Evolutionary conservation across 164 flowering plant genomes (phyloP).

Genomic region (Liquidambar formosana): DNA sequence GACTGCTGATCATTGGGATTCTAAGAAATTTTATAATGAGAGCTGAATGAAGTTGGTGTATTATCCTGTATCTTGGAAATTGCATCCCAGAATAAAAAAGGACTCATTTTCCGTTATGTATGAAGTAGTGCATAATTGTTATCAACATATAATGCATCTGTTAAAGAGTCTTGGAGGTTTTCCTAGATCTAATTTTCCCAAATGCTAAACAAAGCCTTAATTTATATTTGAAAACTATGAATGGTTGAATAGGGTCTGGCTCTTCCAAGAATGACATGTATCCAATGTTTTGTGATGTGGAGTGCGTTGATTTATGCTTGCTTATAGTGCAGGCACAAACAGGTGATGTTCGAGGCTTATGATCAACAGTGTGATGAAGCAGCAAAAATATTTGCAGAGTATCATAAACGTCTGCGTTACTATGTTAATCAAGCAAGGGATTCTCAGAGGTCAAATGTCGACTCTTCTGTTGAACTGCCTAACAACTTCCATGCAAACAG

Average conservation of each 20-base stretch:
- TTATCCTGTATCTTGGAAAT: too few relatives aligned
- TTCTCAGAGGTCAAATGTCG: conserved; percentile 58
- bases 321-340: conserved; percentile 75
- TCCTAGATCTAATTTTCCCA: too few relatives aligned
- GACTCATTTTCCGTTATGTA: too few relatives aligned
- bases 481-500: conserved; percentile 43
- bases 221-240: too few relatives aligned
- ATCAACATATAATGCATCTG: too few relatives aligned
- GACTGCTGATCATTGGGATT: too few relatives aligned
- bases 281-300: not conserved
- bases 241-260: not conserved
- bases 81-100: too few relatives aligned
- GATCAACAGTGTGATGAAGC: conserved; percentile 96
- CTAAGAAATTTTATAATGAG: too few relatives aligned
- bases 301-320: conserved; percentile 2
- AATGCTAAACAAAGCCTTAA: too few relatives aligned
- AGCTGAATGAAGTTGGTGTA: too few relatives aligned
- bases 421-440: conserved; percentile 91
- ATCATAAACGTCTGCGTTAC: conserved; percentile 74
- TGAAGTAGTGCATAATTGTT: too few relatives aligned
- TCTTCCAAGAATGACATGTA: not conserved
- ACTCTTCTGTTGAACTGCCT: conserved; percentile 45
- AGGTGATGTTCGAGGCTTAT: conserved; percentile 87
- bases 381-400: conserved; percentile 90
- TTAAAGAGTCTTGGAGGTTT: too few relatives aligned